Percentiles rank a stretch among this genome's conserved stretches.
Conservation (phyloP, 768 basidiomycete species). For the Cyclocybe aegerita region DNA sequence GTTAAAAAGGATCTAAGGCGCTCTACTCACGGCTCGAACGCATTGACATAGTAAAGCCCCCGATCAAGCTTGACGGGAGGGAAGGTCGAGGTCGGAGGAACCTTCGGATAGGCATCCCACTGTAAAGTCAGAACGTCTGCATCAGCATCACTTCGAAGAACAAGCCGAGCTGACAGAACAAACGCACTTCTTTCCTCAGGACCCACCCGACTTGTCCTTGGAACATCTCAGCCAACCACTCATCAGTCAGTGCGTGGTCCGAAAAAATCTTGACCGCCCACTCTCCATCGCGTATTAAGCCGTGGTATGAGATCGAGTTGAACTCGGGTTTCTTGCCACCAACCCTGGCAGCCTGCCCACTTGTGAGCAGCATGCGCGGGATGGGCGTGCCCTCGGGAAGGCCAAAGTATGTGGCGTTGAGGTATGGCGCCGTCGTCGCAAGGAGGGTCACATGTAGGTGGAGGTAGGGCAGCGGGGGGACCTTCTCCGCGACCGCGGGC, state of each 20-base stretch:
- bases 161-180: neutral
- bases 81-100: slow-evolving; percentile 65
- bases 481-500: slow-evolving; percentile 42
- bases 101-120: slow-evolving; percentile 82
- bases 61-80: slow-evolving; percentile 76
- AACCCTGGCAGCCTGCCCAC: slow-evolving; percentile 48
- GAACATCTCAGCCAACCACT: slow-evolving; percentile 70
- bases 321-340: slow-evolving; percentile 68
- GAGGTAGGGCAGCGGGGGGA: slow-evolving; percentile 76
- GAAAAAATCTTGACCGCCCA: slow-evolving; percentile 93
- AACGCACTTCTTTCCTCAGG: slow-evolving; percentile 67
- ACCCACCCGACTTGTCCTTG: slow-evolving; percentile 75
- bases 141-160: neutral
- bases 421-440: slow-evolving; percentile 64
- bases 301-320: slow-evolving; percentile 84
- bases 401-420: slow-evolving; percentile 71
- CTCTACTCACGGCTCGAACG: slow-evolving; percentile 79
- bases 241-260: slow-evolving; percentile 57
- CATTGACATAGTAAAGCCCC: slow-evolving; percentile 88
- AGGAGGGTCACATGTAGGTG: slow-evolving; percentile 88
- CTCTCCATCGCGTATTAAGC: slow-evolving; percentile 49
- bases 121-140: slow-evolving; percentile 22
- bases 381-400: slow-evolving; percentile 40
- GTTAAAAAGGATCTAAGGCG: neutral
- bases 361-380: slow-evolving; percentile 73